Evolutionary conservation across 1,284 basidiomycete species (phyloP).

Genomic region (Rhodofomes roseus): DNA sequence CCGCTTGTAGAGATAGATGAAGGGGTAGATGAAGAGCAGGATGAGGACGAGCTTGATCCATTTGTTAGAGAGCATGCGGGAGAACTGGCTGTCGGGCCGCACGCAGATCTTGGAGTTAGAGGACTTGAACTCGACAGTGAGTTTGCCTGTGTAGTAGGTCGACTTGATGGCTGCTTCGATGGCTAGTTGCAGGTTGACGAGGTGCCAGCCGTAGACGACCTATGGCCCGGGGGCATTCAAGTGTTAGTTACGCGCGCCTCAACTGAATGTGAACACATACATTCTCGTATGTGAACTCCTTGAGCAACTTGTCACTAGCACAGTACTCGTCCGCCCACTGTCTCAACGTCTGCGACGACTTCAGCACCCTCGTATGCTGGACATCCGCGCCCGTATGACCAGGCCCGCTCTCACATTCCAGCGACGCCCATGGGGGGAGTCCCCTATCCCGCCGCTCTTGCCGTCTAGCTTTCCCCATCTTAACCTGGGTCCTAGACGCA

Average conservation of each 20-base stretch:
- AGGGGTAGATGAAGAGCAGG: constrained; percentile 63
- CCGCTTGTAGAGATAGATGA: constrained; percentile 70
- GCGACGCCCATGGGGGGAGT: constrained; percentile 30
- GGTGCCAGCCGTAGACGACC: constrained; percentile 70
- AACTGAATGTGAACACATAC: constrained; percentile 22
- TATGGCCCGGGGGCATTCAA: constrained; percentile 20
- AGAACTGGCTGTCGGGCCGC: constrained; percentile 57
- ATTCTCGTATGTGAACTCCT: constrained; percentile 65
- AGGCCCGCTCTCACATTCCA: not conserved
- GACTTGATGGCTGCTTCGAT: constrained; percentile 47
- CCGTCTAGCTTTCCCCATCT: constrained; percentile 19
- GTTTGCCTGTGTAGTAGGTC: constrained; percentile 46
- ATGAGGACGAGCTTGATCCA: constrained; percentile 65
- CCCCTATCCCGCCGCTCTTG: constrained; percentile 19
- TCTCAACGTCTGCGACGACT: constrained; percentile 51
- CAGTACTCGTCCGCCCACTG: constrained; percentile 74
- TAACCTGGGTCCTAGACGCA: constrained; percentile 22
- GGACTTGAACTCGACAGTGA: constrained; percentile 47
- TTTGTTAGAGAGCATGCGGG: constrained; percentile 56
- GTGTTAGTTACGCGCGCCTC: not conserved
- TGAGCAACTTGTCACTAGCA: constrained; percentile 52
- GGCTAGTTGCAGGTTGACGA: constrained; percentile 48
- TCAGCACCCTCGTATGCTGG: constrained; percentile 23
- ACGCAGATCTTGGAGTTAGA: constrained; percentile 47
- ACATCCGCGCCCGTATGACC: not conserved